phyloP scores from a whole-genome alignment of 2,329 filamentous ascomycete species.

The Colletotrichum gigasporum region DNA sequence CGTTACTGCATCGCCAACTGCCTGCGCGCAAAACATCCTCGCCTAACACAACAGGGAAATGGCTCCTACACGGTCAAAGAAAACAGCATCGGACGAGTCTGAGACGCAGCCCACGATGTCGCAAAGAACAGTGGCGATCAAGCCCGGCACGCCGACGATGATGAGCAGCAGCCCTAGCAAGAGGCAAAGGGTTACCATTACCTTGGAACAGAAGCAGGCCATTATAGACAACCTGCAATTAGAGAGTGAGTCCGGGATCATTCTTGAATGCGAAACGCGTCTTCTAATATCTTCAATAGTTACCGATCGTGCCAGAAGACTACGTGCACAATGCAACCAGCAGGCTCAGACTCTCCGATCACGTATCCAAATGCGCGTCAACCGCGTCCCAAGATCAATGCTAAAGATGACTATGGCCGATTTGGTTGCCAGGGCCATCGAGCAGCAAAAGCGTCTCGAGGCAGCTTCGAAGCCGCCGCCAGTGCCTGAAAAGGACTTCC shows the following conservation, averaged over 20 bases:
- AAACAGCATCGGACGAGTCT: slow-evolving; percentile 38
- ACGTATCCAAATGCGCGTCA: slow-evolving; percentile 91
- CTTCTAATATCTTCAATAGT: slow-evolving; percentile 61
- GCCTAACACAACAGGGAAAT: slow-evolving; percentile 50
- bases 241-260: slow-evolving; percentile 71
- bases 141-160: slow-evolving; percentile 47
- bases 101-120: slow-evolving; percentile 35
- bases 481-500: slow-evolving; percentile 60
- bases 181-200: slow-evolving; percentile 70
- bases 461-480: slow-evolving; percentile 51
- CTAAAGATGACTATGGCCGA: slow-evolving; percentile 86
- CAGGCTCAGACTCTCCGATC: slow-evolving; percentile 87
- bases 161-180: slow-evolving; percentile 68
- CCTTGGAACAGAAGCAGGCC: slow-evolving; percentile 80
- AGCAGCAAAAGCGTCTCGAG: slow-evolving; percentile 49
- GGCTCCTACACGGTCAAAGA: slow-evolving; percentile 55
- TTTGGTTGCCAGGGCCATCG: slow-evolving; percentile 65
- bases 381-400: slow-evolving; percentile 84
- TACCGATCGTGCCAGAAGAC: slow-evolving; percentile 84
- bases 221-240: slow-evolving; percentile 90
- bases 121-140: slow-evolving; percentile 40
- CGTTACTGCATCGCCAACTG: background rate
- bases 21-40: too few species aligned
- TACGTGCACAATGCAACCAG: slow-evolving; percentile 88
- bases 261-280: background rate